Percentiles rank a stretch among this genome's conserved stretches.
Evolutionary conservation across 768 basidiomycete genomes (phyloP).

Genomic region (Nidularia sp.): DNA sequence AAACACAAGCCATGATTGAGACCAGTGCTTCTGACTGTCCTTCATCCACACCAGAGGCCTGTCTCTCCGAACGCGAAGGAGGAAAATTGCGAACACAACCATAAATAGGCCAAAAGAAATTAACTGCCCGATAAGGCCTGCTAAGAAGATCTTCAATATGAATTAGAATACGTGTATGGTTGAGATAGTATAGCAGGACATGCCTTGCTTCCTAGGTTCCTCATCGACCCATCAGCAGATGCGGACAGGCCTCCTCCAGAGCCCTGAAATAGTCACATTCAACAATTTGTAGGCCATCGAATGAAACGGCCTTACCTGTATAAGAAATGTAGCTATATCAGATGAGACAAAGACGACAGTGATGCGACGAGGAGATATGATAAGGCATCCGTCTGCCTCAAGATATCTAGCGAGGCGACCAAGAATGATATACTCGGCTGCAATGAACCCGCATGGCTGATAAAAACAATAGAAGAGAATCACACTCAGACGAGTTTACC

Average conservation of each 20-base stretch:
- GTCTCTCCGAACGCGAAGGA: conserved; percentile 40
- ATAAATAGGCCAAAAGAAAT: conserved; percentile 49
- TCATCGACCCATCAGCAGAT: conserved; percentile 25
- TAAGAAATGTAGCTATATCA: conserved; percentile 62
- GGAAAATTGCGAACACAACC: conserved; percentile 39
- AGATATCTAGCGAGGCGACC: conserved; percentile 55
- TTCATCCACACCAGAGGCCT: conserved; percentile 35
- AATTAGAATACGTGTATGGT: not conserved
- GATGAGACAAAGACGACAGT: conserved; percentile 57
- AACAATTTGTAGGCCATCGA: not conserved
- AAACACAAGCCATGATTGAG: conserved; percentile 57
- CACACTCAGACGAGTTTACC: not conserved
- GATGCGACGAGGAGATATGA: conserved; percentile 44
- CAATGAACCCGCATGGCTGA: conserved; percentile 74
- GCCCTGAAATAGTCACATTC: conserved; percentile 23
- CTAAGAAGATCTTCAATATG: conserved; percentile 42
- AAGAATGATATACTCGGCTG: conserved; percentile 62
- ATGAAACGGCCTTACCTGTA: conserved; percentile 39
- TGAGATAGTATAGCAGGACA: conserved; percentile 1
- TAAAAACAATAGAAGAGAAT: not conserved
- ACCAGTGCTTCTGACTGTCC: conserved; percentile 37
- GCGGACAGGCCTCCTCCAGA: conserved; percentile 42
- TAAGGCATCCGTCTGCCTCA: conserved; percentile 38
- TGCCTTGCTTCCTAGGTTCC: conserved; percentile 29
- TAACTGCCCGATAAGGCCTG: conserved; percentile 53